Evolutionary conservation across 2,329 filamentous ascomycete genomes (phyloP).

Genomic region (Talaromyces funiculosus): DNA sequence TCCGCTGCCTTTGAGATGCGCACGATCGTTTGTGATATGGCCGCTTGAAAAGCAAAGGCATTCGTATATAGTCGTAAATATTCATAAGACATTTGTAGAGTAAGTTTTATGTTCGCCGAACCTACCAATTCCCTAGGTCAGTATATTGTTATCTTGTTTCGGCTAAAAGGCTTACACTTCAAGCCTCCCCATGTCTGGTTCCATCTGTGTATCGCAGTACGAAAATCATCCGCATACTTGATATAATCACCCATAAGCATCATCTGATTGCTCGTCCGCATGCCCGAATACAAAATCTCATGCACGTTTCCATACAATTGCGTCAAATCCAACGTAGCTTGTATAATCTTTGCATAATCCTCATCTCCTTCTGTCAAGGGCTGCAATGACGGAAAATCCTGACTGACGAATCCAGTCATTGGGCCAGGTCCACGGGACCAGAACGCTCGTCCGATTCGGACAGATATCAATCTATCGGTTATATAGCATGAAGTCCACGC

Average conservation of each 20-base stretch:
- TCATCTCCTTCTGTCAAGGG: slow-evolving; percentile 56
- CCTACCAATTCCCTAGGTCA: slow-evolving; percentile 37
- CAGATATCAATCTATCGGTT: slow-evolving; percentile 63
- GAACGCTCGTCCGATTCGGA: slow-evolving; percentile 65
- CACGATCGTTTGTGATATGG: slow-evolving; percentile 49
- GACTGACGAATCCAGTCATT: slow-evolving; percentile 57
- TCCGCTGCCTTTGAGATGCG: slow-evolving; percentile 35
- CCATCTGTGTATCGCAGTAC: slow-evolving; percentile 63
- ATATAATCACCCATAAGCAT: slow-evolving; percentile 68
- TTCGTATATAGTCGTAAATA: slow-evolving; percentile 69
- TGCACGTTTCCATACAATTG: slow-evolving; percentile 69
- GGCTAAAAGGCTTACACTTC: slow-evolving; percentile 46
- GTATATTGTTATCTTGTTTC: background rate
- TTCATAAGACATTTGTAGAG: slow-evolving; percentile 64
- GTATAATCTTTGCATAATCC: slow-evolving; percentile 63
- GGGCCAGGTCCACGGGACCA: slow-evolving; percentile 68
- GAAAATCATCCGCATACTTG: slow-evolving; percentile 69
- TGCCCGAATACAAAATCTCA: slow-evolving; percentile 67
- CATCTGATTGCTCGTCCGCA: slow-evolving; percentile 62
- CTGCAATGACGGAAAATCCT: slow-evolving; percentile 63
- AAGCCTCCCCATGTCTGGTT: slow-evolving; percentile 64
- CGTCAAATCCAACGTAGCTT: slow-evolving; percentile 65
- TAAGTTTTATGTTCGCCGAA: slow-evolving; percentile 61
- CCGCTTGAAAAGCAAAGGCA: slow-evolving; percentile 70
- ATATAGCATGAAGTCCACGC: slow-evolving; percentile 67